These are phyloP conservation scores for Leishmania martiniquensis DNA, from an alignment of 208 protist species.

Conservation along the genomic window DNA sequence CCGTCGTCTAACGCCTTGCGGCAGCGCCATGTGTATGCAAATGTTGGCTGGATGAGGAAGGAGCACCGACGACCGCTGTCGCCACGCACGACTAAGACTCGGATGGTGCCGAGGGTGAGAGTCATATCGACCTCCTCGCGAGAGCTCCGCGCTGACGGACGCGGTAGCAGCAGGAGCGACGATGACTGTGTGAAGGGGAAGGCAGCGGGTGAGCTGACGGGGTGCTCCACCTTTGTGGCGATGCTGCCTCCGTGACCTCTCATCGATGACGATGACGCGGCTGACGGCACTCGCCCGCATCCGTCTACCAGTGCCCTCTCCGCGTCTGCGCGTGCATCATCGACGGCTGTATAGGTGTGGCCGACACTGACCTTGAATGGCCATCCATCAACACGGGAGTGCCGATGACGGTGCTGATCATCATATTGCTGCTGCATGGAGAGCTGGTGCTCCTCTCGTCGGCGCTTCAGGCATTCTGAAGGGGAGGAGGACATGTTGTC, in stretches of 20 bases:
- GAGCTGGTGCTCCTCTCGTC: conserved; percentile 29
- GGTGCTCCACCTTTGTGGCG: background rate
- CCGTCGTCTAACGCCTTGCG: conserved; percentile 21
- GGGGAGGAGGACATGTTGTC: background rate
- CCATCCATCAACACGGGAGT: conserved; percentile 1
- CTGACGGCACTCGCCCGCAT: too few species aligned
- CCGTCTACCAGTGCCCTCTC: background rate
- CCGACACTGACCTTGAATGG: background rate
- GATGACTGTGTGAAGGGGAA: background rate
- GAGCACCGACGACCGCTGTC: conserved; percentile 27
- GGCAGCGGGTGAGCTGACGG: background rate
- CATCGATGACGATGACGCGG: background rate
- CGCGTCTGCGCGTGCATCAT: background rate
- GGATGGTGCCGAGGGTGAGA: conserved; percentile 25
- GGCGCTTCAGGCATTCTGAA: conserved; percentile 23
- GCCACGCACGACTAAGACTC: conserved; percentile 32
- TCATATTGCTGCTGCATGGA: conserved; percentile 11
- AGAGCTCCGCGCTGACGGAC: background rate
- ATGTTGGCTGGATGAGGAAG: conserved; percentile 19
- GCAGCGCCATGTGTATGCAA: conserved; percentile 31
- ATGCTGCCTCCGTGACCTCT: background rate
- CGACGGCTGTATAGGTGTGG: background rate
- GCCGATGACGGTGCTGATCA: conserved; percentile 5
- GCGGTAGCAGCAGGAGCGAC: background rate
- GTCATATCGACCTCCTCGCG: conserved; percentile 17